phyloP scores from a whole-genome alignment of 257 asterid species.

The Osmanthus fragrans region DNA sequence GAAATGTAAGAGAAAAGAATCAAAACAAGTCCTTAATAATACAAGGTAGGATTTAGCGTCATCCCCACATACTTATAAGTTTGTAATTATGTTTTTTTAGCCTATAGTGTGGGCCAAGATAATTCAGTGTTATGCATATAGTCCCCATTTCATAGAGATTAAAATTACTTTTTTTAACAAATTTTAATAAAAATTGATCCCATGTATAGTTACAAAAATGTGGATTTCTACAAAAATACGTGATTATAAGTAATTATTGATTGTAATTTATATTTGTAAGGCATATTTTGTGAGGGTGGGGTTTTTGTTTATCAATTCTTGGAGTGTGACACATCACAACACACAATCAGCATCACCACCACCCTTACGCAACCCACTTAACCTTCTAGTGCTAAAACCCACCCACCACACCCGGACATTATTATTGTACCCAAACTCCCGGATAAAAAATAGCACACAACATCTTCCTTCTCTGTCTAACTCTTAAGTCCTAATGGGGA shows the following conservation, averaged over 20 bases:
- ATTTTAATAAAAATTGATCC: no score
- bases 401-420: neutral
- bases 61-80: neutral
- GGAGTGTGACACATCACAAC: neutral
- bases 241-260: no score
- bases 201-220: no score
- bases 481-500: neutral
- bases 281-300: slow-evolving; percentile 32
- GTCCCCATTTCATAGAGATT: no score
- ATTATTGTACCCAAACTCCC: slow-evolving; percentile 23
- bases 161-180: no score
- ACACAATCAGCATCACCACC: neutral
- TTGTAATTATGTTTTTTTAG: neutral
- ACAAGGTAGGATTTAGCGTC: neutral
- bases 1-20: no score
- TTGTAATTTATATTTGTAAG: no score
- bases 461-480: slow-evolving; percentile 26
- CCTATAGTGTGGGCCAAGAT: slow-evolving; percentile 12
- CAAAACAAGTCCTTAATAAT: no score
- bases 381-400: neutral
- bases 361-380: neutral
- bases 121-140: neutral
- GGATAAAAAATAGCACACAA: neutral
- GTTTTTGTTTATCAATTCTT: slow-evolving; percentile 20
- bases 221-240: no score